These are phyloP conservation scores for Thermothielavioides terrestris DNA, from an alignment of 495 filamentous ascomycete genomes.

Conservation along the genomic window DNA sequence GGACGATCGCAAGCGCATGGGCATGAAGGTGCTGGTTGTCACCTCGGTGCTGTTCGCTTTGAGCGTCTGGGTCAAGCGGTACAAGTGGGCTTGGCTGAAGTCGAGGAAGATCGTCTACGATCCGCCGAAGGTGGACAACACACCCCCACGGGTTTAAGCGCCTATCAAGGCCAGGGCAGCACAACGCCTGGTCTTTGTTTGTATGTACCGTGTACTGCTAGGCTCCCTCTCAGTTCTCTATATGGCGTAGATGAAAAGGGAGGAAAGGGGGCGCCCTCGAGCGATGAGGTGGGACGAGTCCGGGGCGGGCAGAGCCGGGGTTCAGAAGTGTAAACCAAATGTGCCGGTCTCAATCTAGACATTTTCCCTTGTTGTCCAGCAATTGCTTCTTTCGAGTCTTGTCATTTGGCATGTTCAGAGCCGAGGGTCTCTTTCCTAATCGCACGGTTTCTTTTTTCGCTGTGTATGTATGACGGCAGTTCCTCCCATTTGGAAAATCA, in stretches of 20 bases:
- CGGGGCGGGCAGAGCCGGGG: conserved; percentile 11
- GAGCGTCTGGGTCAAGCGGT: conserved; percentile 96
- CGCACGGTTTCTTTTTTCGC: too few species aligned
- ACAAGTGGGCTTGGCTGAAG: conserved; percentile 97
- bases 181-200: conserved; percentile 21
- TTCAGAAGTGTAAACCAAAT: conserved; percentile 33
- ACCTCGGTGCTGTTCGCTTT: conserved; percentile 70
- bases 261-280: conserved; percentile 9
- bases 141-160: conserved; percentile 29
- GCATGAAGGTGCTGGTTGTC: conserved; percentile 81
- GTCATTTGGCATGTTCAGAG: too few species aligned
- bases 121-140: conserved; percentile 48
- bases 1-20: conserved; percentile 99
- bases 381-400: not conserved
- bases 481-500: too few species aligned
- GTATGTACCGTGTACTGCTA: conserved; percentile 40
- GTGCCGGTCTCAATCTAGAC: conserved; percentile 30
- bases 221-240: conserved; percentile 30
- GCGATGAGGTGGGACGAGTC: conserved; percentile 2
- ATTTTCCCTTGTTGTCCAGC: conserved; percentile 9
- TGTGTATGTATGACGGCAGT: too few species aligned
- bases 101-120: conserved; percentile 85
- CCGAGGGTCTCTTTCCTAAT: too few species aligned
- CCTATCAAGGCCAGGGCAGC: conserved; percentile 1
- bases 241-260: conserved; percentile 27